Evolutionary conservation across 2,329 filamentous ascomycete species (phyloP).

Genomic region (Cladophialophora carrionii): DNA sequence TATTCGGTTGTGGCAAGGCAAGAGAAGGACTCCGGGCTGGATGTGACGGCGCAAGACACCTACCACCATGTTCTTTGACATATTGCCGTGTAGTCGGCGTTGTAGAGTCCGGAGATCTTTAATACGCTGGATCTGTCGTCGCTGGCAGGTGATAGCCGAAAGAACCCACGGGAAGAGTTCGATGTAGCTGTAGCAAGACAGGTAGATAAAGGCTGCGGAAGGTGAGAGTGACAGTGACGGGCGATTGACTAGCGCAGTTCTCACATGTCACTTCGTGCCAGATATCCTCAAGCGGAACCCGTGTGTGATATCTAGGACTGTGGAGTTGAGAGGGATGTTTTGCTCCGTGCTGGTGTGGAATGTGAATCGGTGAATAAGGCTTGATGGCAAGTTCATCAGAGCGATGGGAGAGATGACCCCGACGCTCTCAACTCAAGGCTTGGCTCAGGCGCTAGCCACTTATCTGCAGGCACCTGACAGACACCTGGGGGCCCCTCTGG

Average conservation of each 20-base stretch:
- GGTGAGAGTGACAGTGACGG: background rate
- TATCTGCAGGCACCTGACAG: conserved; percentile 1
- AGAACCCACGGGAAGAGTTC: background rate
- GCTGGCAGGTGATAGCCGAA: background rate
- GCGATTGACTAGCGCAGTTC: background rate
- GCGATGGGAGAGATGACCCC: conserved; percentile 30
- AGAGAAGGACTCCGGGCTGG: background rate
- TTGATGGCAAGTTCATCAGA: conserved; percentile 27
- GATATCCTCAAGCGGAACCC: background rate
- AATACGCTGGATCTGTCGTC: background rate
- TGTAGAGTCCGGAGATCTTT: conserved; percentile 1
- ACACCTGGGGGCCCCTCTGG: background rate
- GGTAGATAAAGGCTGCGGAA: background rate
- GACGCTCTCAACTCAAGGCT: conserved; percentile 28
- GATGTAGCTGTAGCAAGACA: background rate
- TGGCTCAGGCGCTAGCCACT: conserved; percentile 24
- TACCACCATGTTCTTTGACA: conserved; percentile 38
- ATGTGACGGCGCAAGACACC: conserved; percentile 11
- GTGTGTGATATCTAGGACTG: background rate
- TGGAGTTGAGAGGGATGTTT: background rate
- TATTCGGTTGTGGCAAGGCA: background rate
- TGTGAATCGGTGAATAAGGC: conserved; percentile 28
- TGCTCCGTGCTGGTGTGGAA: conserved; percentile 1
- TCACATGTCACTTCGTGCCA: conserved; percentile 4
- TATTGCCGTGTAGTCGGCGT: conserved; percentile 18